A percentile compares a stretch with the other conserved stretches of the same genome.
These are phyloP conservation scores for Pleurotus ostreatus DNA, from an alignment of 768 basidiomycete species.

Conservation along the genomic window DNA sequence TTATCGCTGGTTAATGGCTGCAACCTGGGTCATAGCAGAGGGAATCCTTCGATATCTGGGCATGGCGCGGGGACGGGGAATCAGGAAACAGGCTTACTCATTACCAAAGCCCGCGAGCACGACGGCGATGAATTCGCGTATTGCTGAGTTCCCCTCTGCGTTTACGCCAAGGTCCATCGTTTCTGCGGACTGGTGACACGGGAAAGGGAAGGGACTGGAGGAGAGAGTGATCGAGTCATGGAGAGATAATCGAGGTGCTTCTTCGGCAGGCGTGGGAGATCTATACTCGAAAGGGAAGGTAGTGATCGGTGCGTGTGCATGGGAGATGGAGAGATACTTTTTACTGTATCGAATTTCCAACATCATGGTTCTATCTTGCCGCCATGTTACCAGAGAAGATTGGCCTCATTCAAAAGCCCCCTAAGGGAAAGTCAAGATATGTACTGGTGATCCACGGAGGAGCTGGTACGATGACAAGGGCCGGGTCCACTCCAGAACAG, in stretches of 20 bases:
- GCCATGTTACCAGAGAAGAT: background rate
- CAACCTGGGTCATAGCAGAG: constrained; percentile 41
- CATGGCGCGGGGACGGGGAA: background rate
- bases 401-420: background rate
- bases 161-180: constrained; percentile 66
- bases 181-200: constrained; percentile 1
- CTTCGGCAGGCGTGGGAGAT: constrained; percentile 1
- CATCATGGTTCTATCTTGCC: background rate
- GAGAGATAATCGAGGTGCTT: background rate
- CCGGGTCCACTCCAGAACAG: constrained; percentile 56
- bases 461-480: constrained; percentile 64
- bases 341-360: too few relatives aligned
- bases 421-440: constrained; percentile 12
- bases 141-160: constrained; percentile 42
- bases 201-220: constrained; percentile 2
- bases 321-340: too few relatives aligned
- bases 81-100: constrained; percentile 48
- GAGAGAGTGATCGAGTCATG: background rate
- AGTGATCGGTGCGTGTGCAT: too few relatives aligned
- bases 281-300: background rate
- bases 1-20: constrained; percentile 71
- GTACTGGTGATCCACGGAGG: constrained; percentile 78
- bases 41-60: constrained; percentile 11
- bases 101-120: constrained; percentile 91
- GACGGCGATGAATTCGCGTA: constrained; percentile 83